These are phyloP conservation scores for Prunus armeniaca DNA, from an alignment of 306 rosid species.

Conservation along the genomic window DNA sequence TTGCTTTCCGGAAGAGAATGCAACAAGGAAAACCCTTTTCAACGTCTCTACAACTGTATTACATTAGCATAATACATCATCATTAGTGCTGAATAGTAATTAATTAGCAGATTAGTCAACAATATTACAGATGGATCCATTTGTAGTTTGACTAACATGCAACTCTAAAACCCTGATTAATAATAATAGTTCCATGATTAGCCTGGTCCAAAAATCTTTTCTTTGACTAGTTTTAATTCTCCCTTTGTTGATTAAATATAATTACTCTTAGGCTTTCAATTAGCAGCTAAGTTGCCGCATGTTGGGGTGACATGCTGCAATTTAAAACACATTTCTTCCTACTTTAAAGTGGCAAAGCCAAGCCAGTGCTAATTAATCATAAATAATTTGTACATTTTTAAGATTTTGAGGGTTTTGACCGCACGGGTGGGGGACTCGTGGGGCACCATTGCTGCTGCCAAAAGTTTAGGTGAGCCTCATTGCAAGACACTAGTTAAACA, in stretches of 20 bases:
- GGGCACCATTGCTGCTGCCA: constrained; percentile 33
- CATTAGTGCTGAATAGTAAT: not conserved
- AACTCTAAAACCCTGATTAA: constrained; percentile 9
- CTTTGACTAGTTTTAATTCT: constrained; percentile 37
- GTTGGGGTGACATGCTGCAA: constrained; percentile 58
- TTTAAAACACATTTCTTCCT: constrained; percentile 44
- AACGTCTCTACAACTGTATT: constrained; percentile 2
- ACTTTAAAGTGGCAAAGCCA: constrained; percentile 37
- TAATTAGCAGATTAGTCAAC: not conserved
- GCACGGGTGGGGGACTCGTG: constrained; percentile 53
- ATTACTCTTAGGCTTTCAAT: constrained; percentile 6
- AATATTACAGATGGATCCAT: not conserved
- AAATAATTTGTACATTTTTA: not conserved
- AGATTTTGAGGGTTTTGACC: constrained; percentile 55
- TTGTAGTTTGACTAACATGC: constrained; percentile 41
- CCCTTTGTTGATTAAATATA: not conserved
- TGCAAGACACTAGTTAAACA: constrained; percentile 29
- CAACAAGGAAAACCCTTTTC: too few relatives aligned
- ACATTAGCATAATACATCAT: not conserved
- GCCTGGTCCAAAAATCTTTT: constrained; percentile 38
- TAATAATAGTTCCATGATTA: constrained; percentile 36
- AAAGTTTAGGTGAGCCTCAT: constrained; percentile 27
- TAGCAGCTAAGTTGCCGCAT: constrained; percentile 66
- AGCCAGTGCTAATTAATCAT: constrained; percentile 8
- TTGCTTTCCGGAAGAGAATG: too few relatives aligned